A percentile compares a stretch with the other conserved stretches of the same genome.
These are phyloP conservation scores for Porcisia hertigi DNA, from an alignment of 208 protist species.

Conservation along the genomic window DNA sequence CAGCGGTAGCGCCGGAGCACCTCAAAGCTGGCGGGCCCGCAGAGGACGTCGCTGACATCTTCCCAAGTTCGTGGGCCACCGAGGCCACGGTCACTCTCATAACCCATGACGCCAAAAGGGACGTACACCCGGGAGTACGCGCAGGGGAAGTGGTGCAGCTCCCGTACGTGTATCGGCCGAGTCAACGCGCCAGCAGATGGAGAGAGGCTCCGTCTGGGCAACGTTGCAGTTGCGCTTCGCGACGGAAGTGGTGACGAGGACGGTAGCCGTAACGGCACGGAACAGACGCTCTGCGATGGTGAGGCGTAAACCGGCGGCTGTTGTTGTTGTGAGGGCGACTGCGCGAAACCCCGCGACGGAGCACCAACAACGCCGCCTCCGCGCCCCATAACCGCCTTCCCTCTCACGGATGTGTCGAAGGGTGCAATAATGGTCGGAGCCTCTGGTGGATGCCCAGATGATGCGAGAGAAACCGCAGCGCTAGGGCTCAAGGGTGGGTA, in stretches of 20 bases:
- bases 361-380: background rate
- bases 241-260: background rate
- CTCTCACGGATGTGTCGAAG: background rate
- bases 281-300: background rate
- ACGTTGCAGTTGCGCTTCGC: background rate
- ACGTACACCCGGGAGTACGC: slow-evolving; percentile 36
- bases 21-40: slow-evolving; percentile 51
- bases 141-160: slow-evolving; percentile 65
- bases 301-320: background rate
- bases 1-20: slow-evolving; percentile 60
- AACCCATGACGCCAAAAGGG: slow-evolving; percentile 51
- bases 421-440: background rate
- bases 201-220: background rate
- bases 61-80: slow-evolving; percentile 42
- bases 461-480: background rate
- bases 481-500: background rate
- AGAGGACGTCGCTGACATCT: slow-evolving; percentile 50
- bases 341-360: background rate
- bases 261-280: background rate
- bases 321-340: background rate
- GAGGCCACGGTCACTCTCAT: slow-evolving; percentile 34
- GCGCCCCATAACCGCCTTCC: background rate
- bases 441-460: background rate
- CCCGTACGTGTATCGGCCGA: slow-evolving; percentile 32
- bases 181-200: background rate